Percentiles rank a stretch among this genome's conserved stretches.
These are phyloP conservation scores for Leccinum boreale DNA, from an alignment of 768 basidiomycete species.

Conservation along the genomic window DNA sequence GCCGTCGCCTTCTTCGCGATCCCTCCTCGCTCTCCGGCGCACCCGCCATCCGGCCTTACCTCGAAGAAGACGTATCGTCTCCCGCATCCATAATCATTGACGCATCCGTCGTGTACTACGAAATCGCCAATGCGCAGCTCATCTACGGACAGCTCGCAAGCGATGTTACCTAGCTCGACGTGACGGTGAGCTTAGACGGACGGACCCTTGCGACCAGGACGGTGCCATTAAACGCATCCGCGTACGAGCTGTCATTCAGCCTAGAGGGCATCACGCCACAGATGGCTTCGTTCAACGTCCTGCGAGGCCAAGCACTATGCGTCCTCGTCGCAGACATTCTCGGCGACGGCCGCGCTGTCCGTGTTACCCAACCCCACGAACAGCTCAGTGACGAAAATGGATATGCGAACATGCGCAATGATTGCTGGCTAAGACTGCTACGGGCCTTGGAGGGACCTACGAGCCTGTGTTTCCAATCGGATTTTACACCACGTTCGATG, in stretches of 20 bases:
- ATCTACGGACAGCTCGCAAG: conserved; percentile 30
- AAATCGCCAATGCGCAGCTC: conserved; percentile 45
- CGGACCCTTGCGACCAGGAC: conserved; percentile 38
- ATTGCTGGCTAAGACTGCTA: conserved; percentile 47
- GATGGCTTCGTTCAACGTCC: conserved; percentile 6
- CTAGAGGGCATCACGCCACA: conserved; percentile 45
- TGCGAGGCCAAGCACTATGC: conserved; percentile 24
- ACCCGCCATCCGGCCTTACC: conserved; percentile 57
- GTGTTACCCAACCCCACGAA: conserved; percentile 49
- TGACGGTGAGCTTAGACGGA: conserved; percentile 48
- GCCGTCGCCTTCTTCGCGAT: conserved; percentile 33
- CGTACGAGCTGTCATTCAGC: conserved; percentile 47
- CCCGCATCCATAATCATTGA: conserved; percentile 51
- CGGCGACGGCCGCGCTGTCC: conserved; percentile 42
- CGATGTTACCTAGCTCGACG: conserved; percentile 27
- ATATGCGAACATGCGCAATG: conserved; percentile 51
- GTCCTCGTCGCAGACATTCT: conserved; percentile 43
- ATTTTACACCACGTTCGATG: conserved; percentile 43
- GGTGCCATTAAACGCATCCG: conserved; percentile 52
- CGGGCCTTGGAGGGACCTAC: conserved; percentile 46
- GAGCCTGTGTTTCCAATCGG: conserved; percentile 49
- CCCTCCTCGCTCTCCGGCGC: conserved; percentile 58
- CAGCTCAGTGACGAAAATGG: conserved; percentile 60
- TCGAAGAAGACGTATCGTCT: conserved; percentile 48
- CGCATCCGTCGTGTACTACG: conserved; percentile 44